These are phyloP conservation scores for Cryptococcus sp. DNA, from an alignment of 1,284 basidiomycete species.

Conservation along the genomic window DNA sequence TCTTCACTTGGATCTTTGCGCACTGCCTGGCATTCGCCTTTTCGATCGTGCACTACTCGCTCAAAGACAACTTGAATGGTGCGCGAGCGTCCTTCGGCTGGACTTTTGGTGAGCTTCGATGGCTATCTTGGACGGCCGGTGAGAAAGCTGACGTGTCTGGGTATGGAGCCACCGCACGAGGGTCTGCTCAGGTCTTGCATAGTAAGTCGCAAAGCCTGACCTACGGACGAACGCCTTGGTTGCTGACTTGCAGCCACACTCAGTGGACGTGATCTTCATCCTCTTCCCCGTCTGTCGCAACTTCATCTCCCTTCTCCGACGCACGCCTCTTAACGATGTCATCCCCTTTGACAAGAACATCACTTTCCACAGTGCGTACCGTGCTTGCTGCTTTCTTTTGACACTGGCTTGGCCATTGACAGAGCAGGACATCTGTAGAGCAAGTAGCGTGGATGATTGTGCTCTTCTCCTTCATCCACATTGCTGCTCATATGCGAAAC, in stretches of 20 bases:
- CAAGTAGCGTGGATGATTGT: conserved; percentile 83
- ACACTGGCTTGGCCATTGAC: conserved; percentile 7
- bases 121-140: not conserved
- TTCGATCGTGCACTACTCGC: conserved; percentile 68
- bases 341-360: conserved; percentile 89
- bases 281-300: conserved; percentile 86
- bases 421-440: conserved; percentile 49
- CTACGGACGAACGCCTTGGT: not conserved
- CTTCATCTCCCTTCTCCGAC: conserved; percentile 77
- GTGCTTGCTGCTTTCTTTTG: not conserved
- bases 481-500: conserved; percentile 28
- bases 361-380: conserved; percentile 68
- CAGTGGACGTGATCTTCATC: conserved; percentile 78
- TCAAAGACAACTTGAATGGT: conserved; percentile 68
- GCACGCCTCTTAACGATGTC: conserved; percentile 73
- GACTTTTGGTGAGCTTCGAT: conserved; percentile 63
- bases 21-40: conserved; percentile 69
- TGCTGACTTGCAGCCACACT: not conserved
- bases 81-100: conserved; percentile 67
- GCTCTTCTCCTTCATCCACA: conserved; percentile 63
- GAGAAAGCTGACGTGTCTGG: not conserved
- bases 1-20: conserved; percentile 69
- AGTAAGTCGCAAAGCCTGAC: conserved; percentile 26
- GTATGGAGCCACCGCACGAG: conserved; percentile 66
- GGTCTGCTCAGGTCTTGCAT: conserved; percentile 79